Evolutionary conservation across 768 basidiomycete species (phyloP).

Genomic region (Calocybe cyanea): DNA sequence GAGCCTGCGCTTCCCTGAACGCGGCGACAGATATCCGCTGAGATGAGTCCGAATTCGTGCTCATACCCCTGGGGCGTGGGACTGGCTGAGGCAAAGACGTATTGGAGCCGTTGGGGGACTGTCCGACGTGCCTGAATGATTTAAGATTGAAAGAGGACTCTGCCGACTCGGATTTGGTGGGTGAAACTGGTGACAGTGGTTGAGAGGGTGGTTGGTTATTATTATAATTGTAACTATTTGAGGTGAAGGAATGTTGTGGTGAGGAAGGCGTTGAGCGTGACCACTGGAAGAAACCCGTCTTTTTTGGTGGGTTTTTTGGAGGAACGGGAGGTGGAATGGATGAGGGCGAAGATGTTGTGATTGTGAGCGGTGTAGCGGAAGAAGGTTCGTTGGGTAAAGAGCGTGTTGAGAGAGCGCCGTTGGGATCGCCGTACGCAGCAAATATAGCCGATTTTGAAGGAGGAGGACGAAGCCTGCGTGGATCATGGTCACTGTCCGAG

Average conservation of each 20-base stretch:
- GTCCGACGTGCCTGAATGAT: constrained; percentile 66
- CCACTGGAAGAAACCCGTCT: constrained; percentile 35
- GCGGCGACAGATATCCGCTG: constrained; percentile 80
- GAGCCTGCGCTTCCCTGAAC: constrained; percentile 73
- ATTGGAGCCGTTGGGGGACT: constrained; percentile 21
- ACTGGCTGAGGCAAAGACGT: constrained; percentile 33
- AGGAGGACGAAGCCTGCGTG: constrained; percentile 48
- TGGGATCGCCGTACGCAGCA: constrained; percentile 50
- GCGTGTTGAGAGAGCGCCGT: constrained; percentile 52
- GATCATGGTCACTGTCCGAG: constrained; percentile 40
- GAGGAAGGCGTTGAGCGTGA: constrained; percentile 28
- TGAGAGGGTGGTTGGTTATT: neutral
- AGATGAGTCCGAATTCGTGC: constrained; percentile 58
- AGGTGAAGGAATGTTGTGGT: constrained; percentile 15
- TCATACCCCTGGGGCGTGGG: constrained; percentile 54
- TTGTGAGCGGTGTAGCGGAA: constrained; percentile 20
- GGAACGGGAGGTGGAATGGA: constrained; percentile 16
- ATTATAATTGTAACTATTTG: no score
- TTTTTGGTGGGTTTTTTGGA: constrained; percentile 19
- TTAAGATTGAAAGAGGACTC: constrained; percentile 63
- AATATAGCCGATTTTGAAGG: constrained; percentile 66
- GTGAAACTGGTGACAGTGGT: constrained; percentile 3
- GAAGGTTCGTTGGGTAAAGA: constrained; percentile 44
- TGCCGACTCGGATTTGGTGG: constrained; percentile 14
- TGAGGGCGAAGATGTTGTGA: constrained; percentile 12